These are phyloP conservation scores for Xylogone sp. DNA, from an alignment of 2,329 filamentous ascomycete species.

Conservation along the genomic window DNA sequence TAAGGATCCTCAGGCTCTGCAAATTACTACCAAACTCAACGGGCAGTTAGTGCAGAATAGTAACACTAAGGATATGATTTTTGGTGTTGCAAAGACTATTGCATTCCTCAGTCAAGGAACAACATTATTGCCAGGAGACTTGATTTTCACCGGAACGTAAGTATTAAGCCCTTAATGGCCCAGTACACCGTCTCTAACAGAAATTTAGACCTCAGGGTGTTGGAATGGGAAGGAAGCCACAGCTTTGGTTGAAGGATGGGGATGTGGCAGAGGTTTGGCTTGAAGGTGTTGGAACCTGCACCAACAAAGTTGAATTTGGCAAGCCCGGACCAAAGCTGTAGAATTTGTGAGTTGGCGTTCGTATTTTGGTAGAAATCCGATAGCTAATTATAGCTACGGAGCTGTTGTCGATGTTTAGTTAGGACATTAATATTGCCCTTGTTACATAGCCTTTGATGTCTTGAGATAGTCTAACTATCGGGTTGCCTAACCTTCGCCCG, in stretches of 20 bases:
- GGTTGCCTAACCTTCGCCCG: too few species aligned
- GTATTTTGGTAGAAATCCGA: background rate
- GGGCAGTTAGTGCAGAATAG: constrained; percentile 53
- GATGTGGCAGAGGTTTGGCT: constrained; percentile 67
- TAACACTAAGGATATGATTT: constrained; percentile 60
- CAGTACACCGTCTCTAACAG: background rate
- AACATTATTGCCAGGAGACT: constrained; percentile 58
- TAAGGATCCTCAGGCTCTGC: constrained; percentile 52
- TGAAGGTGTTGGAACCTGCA: constrained; percentile 60
- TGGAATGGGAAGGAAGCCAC: constrained; percentile 64
- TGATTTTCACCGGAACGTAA: constrained; percentile 64
- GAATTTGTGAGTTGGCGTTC: background rate
- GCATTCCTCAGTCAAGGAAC: constrained; percentile 58
- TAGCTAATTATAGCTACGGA: background rate
- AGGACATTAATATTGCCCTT: too few species aligned
- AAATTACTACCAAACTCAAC: constrained; percentile 56
- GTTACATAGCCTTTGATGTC: too few species aligned
- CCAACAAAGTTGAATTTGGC: constrained; percentile 45
- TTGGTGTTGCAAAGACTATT: constrained; percentile 55
- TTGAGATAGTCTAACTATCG: too few species aligned
- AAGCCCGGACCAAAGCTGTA: constrained; percentile 30
- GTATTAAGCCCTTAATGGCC: constrained; percentile 19
- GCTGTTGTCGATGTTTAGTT: background rate
- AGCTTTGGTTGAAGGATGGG: constrained; percentile 65
- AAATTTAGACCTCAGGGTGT: constrained; percentile 59